Base-by-base conservation (phyloP, 495 filamentous ascomycete genomes). In the Xylaria flabelliformis region DNA sequence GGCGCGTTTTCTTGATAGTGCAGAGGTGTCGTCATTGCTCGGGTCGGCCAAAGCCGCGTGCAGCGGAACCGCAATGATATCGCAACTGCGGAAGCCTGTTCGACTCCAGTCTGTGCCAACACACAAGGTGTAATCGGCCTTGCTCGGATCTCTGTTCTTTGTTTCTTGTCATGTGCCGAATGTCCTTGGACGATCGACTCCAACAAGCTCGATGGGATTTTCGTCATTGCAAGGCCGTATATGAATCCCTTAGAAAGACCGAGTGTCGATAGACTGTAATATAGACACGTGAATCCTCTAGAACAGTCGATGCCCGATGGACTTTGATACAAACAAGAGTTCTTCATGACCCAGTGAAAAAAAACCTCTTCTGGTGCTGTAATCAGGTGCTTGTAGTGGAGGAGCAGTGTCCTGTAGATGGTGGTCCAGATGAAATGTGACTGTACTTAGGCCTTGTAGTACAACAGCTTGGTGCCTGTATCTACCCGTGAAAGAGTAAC, bases 61-160 rank as follows among this genome's bases (percentile, higher is more conserved):
- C 68, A 69, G 55, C 68, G 6, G 32, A 64, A 42, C 50, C 69
- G 50, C 39, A 15, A 64, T 70, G 58, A 58, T 75, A 26, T 39
- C 21, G 46, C 29, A 64, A 55, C 48, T 24, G 74, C 73, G 71
- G 74, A 73, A 41, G 42, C 50, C 58, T 64, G 21, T 44, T 70
- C 73, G 68, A 70, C 64, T 72, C 72, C 75, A 74, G 73, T 74
- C 65, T 69, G 68, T 66, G 73, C 67, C 72, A 71, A 69, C 51
- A 61, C 73, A 63, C 73, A 65, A 56, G 34, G 12, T 48, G 72
- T 74, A 67, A 70, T 32, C 64, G 67, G 71, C 76, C 72, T 69
- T 75, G 82, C 82, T 83, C 82, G 80, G 81, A 84, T 82, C 75
- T 83, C 82, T 80, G 79, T 84, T 84, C 83, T 81, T 79, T 69